phyloP scores from a whole-genome alignment of 1,284 basidiomycete species.

The Ustilago trichophora region DNA sequence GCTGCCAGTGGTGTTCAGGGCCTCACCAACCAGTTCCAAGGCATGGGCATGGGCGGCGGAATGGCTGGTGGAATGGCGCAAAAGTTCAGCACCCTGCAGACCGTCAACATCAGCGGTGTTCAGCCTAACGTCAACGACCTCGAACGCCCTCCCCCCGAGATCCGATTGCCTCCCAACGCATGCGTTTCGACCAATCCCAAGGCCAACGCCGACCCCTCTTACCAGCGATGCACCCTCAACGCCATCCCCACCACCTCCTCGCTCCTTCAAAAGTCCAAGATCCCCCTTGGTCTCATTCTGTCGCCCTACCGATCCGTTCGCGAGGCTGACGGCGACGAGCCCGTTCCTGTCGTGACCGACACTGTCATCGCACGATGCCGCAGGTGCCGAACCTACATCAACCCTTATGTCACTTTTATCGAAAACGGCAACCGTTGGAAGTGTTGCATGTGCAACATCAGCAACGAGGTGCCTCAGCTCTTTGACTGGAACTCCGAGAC shows the following conservation, averaged over 20 bases:
- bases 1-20: constrained; percentile 70
- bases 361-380: constrained; percentile 97
- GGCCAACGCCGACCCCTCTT: constrained; percentile 87
- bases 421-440: constrained; percentile 99
- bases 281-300: constrained; percentile 88
- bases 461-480: constrained; percentile 96
- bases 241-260: constrained; percentile 92
- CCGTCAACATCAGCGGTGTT: constrained; percentile 56
- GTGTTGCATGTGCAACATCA: constrained; percentile 98
- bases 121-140: constrained; percentile 83
- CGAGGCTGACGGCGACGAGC: constrained; percentile 71
- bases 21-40: constrained; percentile 82
- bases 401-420: constrained; percentile 97
- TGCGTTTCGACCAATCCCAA: constrained; percentile 81
- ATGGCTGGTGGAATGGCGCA: constrained; percentile 67
- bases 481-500: constrained; percentile 97
- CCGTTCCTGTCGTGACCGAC: constrained; percentile 88
- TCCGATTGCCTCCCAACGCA: constrained; percentile 82
- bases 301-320: constrained; percentile 88
- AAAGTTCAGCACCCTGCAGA: constrained; percentile 51
- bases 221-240: constrained; percentile 91
- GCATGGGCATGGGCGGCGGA: constrained; percentile 77
- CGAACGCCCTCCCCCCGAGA: constrained; percentile 82
- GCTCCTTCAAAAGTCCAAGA: constrained; percentile 88
- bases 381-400: constrained; percentile 97